Evolutionary conservation across 2,329 filamentous ascomycete species (phyloP).

Genomic region (Trichoderma atrobrunneum): DNA sequence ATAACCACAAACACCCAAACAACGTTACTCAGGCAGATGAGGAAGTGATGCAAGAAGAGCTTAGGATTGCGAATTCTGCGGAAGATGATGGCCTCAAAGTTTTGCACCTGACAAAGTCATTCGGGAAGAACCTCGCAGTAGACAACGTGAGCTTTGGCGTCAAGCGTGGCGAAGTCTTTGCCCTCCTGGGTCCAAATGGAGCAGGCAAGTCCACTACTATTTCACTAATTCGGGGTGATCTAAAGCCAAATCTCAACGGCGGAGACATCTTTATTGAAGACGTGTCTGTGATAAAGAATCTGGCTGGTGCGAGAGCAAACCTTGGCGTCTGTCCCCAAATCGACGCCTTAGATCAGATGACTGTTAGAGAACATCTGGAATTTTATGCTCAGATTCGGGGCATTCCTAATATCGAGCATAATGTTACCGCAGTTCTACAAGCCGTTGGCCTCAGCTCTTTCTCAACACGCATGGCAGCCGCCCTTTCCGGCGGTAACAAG

Average conservation of each 20-base stretch:
- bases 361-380: slow-evolving; percentile 76
- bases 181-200: slow-evolving; percentile 84
- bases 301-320: slow-evolving; percentile 68
- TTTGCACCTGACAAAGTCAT: slow-evolving; percentile 75
- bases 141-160: slow-evolving; percentile 85
- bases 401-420: slow-evolving; percentile 69
- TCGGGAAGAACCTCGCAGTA: slow-evolving; percentile 74
- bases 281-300: slow-evolving; percentile 68
- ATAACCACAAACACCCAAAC: slow-evolving; percentile 28
- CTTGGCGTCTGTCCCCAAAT: slow-evolving; percentile 91
- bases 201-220: slow-evolving; percentile 92
- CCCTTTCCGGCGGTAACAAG: slow-evolving; percentile 87
- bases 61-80: slow-evolving; percentile 50
- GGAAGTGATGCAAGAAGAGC: slow-evolving; percentile 64
- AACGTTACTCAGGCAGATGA: slow-evolving; percentile 41
- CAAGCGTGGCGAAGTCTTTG: slow-evolving; percentile 77
- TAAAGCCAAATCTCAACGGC: slow-evolving; percentile 66
- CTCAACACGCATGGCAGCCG: slow-evolving; percentile 69
- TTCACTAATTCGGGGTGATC: slow-evolving; percentile 83
- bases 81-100: slow-evolving; percentile 69
- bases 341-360: slow-evolving; percentile 88
- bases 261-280: slow-evolving; percentile 81
- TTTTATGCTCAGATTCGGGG: slow-evolving; percentile 88
- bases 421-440: slow-evolving; percentile 72
- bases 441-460: slow-evolving; percentile 77